Evolutionary conservation across 495 filamentous ascomycete genomes (phyloP), one percentile per base, ranked within the genome.

Genomic region (Penicillium mononematosum): DNA sequence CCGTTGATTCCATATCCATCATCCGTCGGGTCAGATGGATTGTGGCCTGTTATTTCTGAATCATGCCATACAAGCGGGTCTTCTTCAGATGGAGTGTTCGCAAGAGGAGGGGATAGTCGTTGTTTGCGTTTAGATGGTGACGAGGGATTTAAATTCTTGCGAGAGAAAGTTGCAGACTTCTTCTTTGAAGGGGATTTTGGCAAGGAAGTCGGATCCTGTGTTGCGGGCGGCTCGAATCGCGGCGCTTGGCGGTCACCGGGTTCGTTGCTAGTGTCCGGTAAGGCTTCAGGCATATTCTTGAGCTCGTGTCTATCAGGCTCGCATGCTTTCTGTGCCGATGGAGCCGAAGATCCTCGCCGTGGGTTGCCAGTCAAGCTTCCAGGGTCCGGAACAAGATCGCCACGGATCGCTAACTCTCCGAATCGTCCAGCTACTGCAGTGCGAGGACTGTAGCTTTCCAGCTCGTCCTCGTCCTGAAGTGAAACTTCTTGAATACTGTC

Each of bases 1-100:
- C 93, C 93, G 70, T 95, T 90, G 60, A 91, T 89, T 38, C 88
- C 88, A 36, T 88, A 88, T 25, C 88, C 88, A 70, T 91, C 88
- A 60, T 91, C 88, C 53, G 81, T 83, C 39, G 85, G 85, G 67
- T 91, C 88, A 31, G 79, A 79, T 3, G 86, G 86, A 60, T 88
- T 79, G 66, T 94, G 88, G 17, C 91, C 85, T 0, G 91, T 95
- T 58, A 95, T 93, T 62, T 96, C 91, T 53, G 86, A 78, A 58
- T 91, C 88, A 63, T 85, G 86, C 91, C 90, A 94, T 34, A 89
- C 91, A 57, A 92, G 78, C 22, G 85, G 76, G 38, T 73, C 64
- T 50, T 73, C 70, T 49, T 73, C 70, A 31, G 47, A 36, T 14
- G 47, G 45, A 34, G 34, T 76, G 69, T 41, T 78, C 69, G 50